Evolutionary conservation across 768 basidiomycete genomes (phyloP).

Genomic region (Lyophyllum shimeji): DNA sequence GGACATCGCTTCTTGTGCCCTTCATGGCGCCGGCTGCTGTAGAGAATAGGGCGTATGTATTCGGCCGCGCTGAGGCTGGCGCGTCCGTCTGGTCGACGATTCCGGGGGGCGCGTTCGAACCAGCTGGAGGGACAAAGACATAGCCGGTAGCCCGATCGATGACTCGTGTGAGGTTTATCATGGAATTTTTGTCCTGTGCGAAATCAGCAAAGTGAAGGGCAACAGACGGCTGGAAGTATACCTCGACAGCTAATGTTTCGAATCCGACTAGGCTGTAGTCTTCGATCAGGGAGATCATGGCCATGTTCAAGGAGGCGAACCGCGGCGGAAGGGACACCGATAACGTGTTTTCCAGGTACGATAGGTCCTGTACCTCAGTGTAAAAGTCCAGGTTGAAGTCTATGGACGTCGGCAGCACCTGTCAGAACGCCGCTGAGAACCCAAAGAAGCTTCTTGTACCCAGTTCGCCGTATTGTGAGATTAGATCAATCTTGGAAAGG

Average conservation of each 20-base stretch:
- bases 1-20: slow-evolving; percentile 51
- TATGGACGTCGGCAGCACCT: slow-evolving; percentile 26
- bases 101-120: slow-evolving; percentile 32
- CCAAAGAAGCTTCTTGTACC: slow-evolving; percentile 47
- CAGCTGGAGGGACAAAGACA: slow-evolving; percentile 68
- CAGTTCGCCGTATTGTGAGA: slow-evolving; percentile 86
- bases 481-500: slow-evolving; percentile 91
- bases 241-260: slow-evolving; percentile 96
- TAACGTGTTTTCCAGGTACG: slow-evolving; percentile 79
- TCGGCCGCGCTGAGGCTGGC: slow-evolving; percentile 51
- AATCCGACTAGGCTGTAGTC: slow-evolving; percentile 93
- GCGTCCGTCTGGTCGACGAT: slow-evolving; percentile 32
- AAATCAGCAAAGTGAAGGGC: not conserved
- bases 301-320: slow-evolving; percentile 80
- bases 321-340: slow-evolving; percentile 58
- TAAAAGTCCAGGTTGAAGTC: slow-evolving; percentile 98
- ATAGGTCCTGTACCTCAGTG: slow-evolving; percentile 95
- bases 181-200: slow-evolving; percentile 85
- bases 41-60: slow-evolving; percentile 67
- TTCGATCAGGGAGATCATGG: slow-evolving; percentile 90
- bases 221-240: slow-evolving; percentile 24
- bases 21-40: slow-evolving; percentile 56
- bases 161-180: slow-evolving; percentile 80
- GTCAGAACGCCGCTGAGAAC: slow-evolving; percentile 7
- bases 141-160: slow-evolving; percentile 94